A percentile compares a stretch with the other conserved stretches of the same genome.
Evolutionary conservation across 2,329 filamentous ascomycete genomes (phyloP).

Genomic region (Thermoascus crustaceus): DNA sequence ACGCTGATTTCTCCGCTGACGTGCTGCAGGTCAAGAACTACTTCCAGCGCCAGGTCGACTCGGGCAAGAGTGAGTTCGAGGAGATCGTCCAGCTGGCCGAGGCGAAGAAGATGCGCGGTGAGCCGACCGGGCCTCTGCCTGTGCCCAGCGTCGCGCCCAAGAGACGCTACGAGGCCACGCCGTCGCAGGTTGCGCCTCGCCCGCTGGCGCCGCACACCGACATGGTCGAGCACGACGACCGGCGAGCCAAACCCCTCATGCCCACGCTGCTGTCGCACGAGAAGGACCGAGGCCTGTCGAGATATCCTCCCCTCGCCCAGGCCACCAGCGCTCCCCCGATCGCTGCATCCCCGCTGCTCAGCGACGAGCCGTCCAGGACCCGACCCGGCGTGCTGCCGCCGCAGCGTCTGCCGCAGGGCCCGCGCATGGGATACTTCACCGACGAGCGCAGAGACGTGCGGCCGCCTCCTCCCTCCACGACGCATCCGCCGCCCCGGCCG

Average conservation of each 20-base stretch:
- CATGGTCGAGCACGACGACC: slow-evolving; percentile 25
- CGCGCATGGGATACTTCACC: slow-evolving; percentile 37
- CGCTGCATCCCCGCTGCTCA: slow-evolving; percentile 18
- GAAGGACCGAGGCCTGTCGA: slow-evolving; percentile 25
- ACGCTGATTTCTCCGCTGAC: slow-evolving; percentile 4
- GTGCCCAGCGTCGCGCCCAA: slow-evolving; percentile 37
- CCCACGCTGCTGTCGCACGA: slow-evolving; percentile 22
- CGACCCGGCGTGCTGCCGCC: slow-evolving; percentile 23
- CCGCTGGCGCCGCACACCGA: slow-evolving; percentile 38
- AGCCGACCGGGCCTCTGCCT: slow-evolving; percentile 37
- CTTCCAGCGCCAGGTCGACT: slow-evolving; percentile 37
- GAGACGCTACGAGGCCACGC: slow-evolving; percentile 40
- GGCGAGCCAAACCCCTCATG: slow-evolving; percentile 21
- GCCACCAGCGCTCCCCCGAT: slow-evolving; percentile 23
- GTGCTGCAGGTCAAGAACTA: slow-evolving; percentile 41
- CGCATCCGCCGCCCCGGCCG: slow-evolving; percentile 17
- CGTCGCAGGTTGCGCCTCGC: slow-evolving; percentile 33
- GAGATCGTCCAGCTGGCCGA: slow-evolving; percentile 36
- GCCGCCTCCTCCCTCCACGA: slow-evolving; percentile 12
- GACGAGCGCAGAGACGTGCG: slow-evolving; percentile 30
- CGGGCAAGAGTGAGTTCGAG: slow-evolving; percentile 38
- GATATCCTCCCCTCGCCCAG: slow-evolving; percentile 34
- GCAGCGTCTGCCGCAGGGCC: slow-evolving; percentile 30
- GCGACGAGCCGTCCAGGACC: slow-evolving; percentile 27
- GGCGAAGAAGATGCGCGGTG: slow-evolving; percentile 36